phyloP scores from a whole-genome alignment of 2,329 filamentous ascomycete species.

The Parafenestella ontariensis region DNA sequence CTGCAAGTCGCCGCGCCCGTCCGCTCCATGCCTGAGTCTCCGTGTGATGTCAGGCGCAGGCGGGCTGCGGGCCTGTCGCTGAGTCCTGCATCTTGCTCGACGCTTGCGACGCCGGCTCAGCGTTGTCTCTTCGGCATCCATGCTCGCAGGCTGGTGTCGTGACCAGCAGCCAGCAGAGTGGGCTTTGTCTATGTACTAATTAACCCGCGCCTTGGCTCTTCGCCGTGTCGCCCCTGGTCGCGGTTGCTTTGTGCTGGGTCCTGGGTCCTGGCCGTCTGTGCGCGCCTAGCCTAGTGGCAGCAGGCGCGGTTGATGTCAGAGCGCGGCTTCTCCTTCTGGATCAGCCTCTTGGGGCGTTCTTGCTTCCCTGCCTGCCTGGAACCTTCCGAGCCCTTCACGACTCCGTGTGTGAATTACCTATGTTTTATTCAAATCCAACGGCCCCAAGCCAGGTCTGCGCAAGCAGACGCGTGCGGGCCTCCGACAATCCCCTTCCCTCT shows the following conservation, averaged over 20 bases:
- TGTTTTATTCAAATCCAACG: slow-evolving; percentile 48
- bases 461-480: slow-evolving; percentile 37
- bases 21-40: neutral
- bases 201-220: neutral
- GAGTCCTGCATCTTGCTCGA: neutral
- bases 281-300: slow-evolving; percentile 19
- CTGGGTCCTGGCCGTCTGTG: slow-evolving; percentile 22
- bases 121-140: too few species aligned
- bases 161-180: neutral
- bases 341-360: slow-evolving; percentile 47
- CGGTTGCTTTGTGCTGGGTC: slow-evolving; percentile 28
- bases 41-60: neutral
- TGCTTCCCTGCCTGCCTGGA: slow-evolving; percentile 44
- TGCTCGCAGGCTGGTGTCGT: neutral
- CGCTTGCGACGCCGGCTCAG: neutral
- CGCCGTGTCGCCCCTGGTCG: slow-evolving; percentile 22
- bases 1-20: neutral
- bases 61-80: neutral
- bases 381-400: slow-evolving; percentile 46
- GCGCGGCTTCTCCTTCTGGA: slow-evolving; percentile 43
- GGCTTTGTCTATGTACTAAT: neutral
- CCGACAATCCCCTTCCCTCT: slow-evolving; percentile 30
- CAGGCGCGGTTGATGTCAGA: slow-evolving; percentile 49
- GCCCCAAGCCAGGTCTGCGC: slow-evolving; percentile 47
- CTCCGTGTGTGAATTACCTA: slow-evolving; percentile 48